phyloP scores from a whole-genome alignment of 2,329 filamentous ascomycete genomes.

The Fusarium sp. region DNA sequence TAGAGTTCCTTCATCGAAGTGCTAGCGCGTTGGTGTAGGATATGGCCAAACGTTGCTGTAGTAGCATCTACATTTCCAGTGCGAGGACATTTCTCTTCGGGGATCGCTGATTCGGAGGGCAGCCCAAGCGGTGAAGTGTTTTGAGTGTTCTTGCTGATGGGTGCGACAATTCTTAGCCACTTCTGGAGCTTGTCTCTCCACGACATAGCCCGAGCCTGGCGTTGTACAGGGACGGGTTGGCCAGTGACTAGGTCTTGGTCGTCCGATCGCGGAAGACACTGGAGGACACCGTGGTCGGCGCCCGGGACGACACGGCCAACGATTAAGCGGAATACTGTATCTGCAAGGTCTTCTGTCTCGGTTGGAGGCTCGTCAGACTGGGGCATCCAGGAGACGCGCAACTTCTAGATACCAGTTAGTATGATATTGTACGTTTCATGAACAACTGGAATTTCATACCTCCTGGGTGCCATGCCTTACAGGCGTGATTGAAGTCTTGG shows the following conservation, averaged over 20 bases:
- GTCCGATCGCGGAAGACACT: slow-evolving; percentile 34
- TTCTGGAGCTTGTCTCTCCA: slow-evolving; percentile 48
- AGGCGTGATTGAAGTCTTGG: slow-evolving; percentile 45
- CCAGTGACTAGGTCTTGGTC: slow-evolving; percentile 1
- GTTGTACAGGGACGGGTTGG: slow-evolving; percentile 40
- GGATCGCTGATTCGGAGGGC: neutral
- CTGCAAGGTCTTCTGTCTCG: slow-evolving; percentile 52
- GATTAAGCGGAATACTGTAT: slow-evolving; percentile 59
- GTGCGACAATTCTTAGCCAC: slow-evolving; percentile 46
- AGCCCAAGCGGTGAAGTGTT: neutral
- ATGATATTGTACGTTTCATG: neutral
- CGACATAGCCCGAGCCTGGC: slow-evolving; percentile 46
- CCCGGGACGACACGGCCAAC: slow-evolving; percentile 38
- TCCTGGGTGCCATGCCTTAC: slow-evolving; percentile 12
- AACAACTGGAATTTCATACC: slow-evolving; percentile 28
- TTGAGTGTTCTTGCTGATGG: slow-evolving; percentile 23
- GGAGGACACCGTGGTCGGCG: slow-evolving; percentile 15
- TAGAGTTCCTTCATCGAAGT: neutral
- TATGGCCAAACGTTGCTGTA: slow-evolving; percentile 61
- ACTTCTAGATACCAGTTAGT: slow-evolving; percentile 38
- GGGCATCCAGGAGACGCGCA: slow-evolving; percentile 57
- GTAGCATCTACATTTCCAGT: slow-evolving; percentile 38
- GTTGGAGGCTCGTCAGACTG: slow-evolving; percentile 29
- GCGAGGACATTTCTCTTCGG: neutral
- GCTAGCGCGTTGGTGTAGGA: slow-evolving; percentile 52